A percentile compares a stretch with the other conserved stretches of the same genome.
These are phyloP conservation scores for Saturnispora sekii DNA, from an alignment of 805 yeast genomes.

Conservation along the genomic window DNA sequence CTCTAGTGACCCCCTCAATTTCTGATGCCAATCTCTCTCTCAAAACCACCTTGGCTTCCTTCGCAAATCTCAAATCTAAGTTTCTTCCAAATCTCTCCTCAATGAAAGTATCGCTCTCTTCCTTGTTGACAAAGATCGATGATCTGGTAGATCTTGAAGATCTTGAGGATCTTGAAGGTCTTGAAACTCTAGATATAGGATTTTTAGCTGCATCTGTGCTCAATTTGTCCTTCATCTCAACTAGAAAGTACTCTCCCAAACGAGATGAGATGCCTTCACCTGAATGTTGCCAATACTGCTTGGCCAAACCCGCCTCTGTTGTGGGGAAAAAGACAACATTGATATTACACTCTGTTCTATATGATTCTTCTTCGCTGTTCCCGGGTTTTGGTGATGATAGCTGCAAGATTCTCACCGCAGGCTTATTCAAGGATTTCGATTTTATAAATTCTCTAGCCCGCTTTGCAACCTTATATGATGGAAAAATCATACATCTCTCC, in stretches of 20 bases:
- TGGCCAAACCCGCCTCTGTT: slow-evolving; percentile 51
- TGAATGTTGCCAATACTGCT: slow-evolving; percentile 91
- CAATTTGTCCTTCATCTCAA: slow-evolving; percentile 40
- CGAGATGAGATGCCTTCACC: slow-evolving; percentile 96
- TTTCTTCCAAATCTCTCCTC: slow-evolving; percentile 91
- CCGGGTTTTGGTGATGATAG: slow-evolving; percentile 62
- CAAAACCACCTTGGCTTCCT: slow-evolving; percentile 66
- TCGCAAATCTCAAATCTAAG: slow-evolving; percentile 65
- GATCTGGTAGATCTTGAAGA: slow-evolving; percentile 22
- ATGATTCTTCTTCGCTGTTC: slow-evolving; percentile 47
- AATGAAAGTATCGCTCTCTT: slow-evolving; percentile 56
- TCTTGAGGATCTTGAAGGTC: slow-evolving; percentile 13
- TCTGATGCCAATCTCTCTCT: slow-evolving; percentile 66
- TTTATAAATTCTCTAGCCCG: slow-evolving; percentile 75
- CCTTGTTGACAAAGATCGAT: slow-evolving; percentile 19
- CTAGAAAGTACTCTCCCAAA: slow-evolving; percentile 72
- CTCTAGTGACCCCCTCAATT: slow-evolving; percentile 27
- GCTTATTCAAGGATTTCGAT: slow-evolving; percentile 28
- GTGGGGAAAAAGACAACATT: slow-evolving; percentile 73
- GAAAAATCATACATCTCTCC: slow-evolving; percentile 68
- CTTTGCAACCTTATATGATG: slow-evolving; percentile 70
- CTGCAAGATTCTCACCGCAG: slow-evolving; percentile 55
- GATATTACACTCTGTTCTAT: slow-evolving; percentile 55
- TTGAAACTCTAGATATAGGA: slow-evolving; percentile 6
- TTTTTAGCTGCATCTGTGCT: slow-evolving; percentile 18